phyloP scores from a whole-genome alignment of 805 yeast genomes.

The Wickerhamiella galacta region DNA sequence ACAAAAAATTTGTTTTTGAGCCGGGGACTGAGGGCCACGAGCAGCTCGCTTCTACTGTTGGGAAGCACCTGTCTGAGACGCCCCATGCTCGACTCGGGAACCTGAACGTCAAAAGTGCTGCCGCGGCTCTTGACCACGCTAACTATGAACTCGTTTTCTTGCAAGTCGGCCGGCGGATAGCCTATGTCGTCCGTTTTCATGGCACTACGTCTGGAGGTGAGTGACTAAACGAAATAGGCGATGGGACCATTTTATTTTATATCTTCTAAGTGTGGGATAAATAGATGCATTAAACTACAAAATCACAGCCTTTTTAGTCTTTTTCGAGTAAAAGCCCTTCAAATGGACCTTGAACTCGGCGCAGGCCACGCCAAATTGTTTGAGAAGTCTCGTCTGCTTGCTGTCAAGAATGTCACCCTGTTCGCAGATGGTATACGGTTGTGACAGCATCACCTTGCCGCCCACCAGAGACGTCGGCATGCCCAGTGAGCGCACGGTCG shows the following conservation, averaged over 20 bases:
- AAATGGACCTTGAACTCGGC: conserved; percentile 74
- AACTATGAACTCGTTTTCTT: conserved; percentile 18
- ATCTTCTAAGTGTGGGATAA: neutral
- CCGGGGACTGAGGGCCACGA: conserved; percentile 21
- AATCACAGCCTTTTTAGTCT: conserved; percentile 31
- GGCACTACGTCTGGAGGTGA: too few relatives aligned
- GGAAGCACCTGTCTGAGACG: conserved; percentile 6
- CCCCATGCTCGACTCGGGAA: conserved; percentile 14
- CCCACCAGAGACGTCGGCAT: conserved; percentile 80
- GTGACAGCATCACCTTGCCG: conserved; percentile 68
- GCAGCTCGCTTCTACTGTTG: too few relatives aligned
- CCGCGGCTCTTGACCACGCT: conserved; percentile 20
- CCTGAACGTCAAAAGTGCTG: conserved; percentile 19
- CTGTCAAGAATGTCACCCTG: conserved; percentile 73
- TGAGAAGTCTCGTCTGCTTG: conserved; percentile 76
- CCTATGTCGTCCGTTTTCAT: conserved; percentile 12
- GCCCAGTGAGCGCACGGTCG: conserved; percentile 75
- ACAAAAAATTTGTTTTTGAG: conserved; percentile 23
- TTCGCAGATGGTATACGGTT: conserved; percentile 64
- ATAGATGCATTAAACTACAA: neutral
- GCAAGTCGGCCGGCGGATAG: conserved; percentile 17
- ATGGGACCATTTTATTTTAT: too few relatives aligned
- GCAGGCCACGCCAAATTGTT: conserved; percentile 91
- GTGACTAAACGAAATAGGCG: too few relatives aligned
- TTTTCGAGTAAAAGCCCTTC: conserved; percentile 48